Evolutionary conservation across 805 yeast genomes (phyloP).

Genomic region (Saturnispora saitoi): DNA sequence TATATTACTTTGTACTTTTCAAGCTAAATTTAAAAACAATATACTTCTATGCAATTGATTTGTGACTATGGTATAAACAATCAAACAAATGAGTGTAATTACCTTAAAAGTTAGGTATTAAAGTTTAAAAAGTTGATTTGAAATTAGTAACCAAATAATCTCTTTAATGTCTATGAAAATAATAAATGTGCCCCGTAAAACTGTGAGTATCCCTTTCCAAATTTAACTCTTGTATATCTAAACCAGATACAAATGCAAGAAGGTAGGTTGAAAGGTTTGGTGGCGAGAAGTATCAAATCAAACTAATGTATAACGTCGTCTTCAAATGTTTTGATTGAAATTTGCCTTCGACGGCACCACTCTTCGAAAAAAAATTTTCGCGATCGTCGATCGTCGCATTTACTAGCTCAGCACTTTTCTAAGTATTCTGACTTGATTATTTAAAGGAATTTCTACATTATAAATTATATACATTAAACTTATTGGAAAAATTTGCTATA

Average conservation of each 20-base stretch:
- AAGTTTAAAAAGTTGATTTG: background rate
- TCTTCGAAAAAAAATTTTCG: conserved; percentile 4
- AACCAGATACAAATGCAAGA: background rate
- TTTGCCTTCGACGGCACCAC: conserved; percentile 6
- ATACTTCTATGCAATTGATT: conserved; percentile 2
- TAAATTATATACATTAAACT: too few species aligned
- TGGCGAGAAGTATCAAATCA: conserved; percentile 1
- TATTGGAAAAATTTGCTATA: conserved; percentile 54
- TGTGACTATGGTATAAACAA: conserved; percentile 2
- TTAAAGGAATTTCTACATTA: background rate
- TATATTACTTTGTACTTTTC: background rate
- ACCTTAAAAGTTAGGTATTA: background rate
- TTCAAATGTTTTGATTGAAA: conserved; percentile 3
- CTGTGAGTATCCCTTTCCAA: background rate
- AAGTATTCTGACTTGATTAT: background rate
- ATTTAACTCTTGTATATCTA: background rate
- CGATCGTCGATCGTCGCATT: conserved; percentile 6
- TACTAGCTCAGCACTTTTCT: conserved; percentile 3
- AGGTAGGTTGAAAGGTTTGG: background rate
- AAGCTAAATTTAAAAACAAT: background rate
- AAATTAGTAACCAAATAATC: background rate
- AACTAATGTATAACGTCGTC: background rate
- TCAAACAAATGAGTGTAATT: conserved; percentile 8
- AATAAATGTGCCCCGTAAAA: conserved; percentile 2
- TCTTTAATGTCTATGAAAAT: background rate